Evolutionary conservation across 805 yeast genomes (phyloP).

Genomic region (Yarrowia yakushimensis): DNA sequence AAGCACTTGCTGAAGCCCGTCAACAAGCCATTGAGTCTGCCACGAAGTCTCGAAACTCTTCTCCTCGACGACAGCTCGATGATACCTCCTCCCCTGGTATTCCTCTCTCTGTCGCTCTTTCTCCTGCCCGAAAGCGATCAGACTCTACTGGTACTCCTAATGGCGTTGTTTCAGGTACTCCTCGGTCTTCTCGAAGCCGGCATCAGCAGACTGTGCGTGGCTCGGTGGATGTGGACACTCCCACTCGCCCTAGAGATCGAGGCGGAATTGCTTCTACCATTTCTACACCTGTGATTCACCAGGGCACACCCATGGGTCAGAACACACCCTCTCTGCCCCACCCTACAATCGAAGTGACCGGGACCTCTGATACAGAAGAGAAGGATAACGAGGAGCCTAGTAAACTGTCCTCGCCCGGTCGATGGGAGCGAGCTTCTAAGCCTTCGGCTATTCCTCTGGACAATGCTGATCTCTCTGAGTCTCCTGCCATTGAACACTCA

Average conservation of each 20-base stretch:
- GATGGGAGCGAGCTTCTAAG: slow-evolving; percentile 19
- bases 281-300: not conserved
- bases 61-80: slow-evolving; percentile 15
- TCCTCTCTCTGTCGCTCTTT: slow-evolving; percentile 14
- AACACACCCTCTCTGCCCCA: slow-evolving; percentile 12
- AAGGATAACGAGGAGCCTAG: slow-evolving; percentile 1
- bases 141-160: slow-evolving; percentile 7
- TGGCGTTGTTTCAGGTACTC: not conserved
- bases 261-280: not conserved
- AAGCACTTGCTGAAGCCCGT: slow-evolving; percentile 31
- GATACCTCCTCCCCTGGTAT: slow-evolving; percentile 14
- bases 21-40: slow-evolving; percentile 29
- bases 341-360: slow-evolving; percentile 17
- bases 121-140: slow-evolving; percentile 16
- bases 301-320: not conserved
- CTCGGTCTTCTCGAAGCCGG: slow-evolving; percentile 4
- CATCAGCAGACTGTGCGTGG: not conserved
- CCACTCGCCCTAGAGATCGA: not conserved
- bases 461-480: slow-evolving; percentile 4
- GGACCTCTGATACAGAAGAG: slow-evolving; percentile 7
- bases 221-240: not conserved
- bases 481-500: slow-evolving; percentile 12
- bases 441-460: not conserved
- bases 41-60: slow-evolving; percentile 12
- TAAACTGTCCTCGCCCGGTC: not conserved